phyloP scores from a whole-genome alignment of 331 rosid genomes.

The Arachis monticola region DNA sequence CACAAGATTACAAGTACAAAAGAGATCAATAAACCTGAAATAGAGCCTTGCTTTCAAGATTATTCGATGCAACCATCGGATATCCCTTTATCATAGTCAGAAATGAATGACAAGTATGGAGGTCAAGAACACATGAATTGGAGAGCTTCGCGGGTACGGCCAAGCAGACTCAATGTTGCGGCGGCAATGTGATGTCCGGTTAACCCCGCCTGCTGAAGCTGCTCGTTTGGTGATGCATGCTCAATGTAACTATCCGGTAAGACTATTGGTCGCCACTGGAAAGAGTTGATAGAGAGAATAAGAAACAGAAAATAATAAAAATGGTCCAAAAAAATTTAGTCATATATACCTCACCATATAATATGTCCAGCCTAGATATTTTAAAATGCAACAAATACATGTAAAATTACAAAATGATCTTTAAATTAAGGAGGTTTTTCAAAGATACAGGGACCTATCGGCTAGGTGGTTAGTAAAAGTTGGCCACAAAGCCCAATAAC shows the following conservation, averaged over 20 bases:
- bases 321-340: conserved; percentile 15
- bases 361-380: neutral
- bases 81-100: conserved; percentile 19
- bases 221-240: conserved; percentile 81
- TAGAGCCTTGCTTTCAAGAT: conserved; percentile 21
- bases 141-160: conserved; percentile 92
- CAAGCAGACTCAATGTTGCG: conserved; percentile 78
- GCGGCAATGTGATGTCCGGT: conserved; percentile 94
- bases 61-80: conserved; percentile 6
- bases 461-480: too few species aligned
- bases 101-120: neutral
- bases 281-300: conserved; percentile 22
- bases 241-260: conserved; percentile 89
- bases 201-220: conserved; percentile 79
- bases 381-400: neutral
- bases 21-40: conserved; percentile 34
- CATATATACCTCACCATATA: neutral
- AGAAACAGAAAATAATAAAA: conserved; percentile 29
- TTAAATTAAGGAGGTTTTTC: neutral
- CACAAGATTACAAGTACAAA: conserved; percentile 24
- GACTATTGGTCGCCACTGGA: conserved; percentile 94
- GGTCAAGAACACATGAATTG: conserved; percentile 59
- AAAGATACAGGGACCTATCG: too few species aligned
- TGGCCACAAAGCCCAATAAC: too few species aligned
- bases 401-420: neutral